Base-by-base conservation (phyloP, 2,329 filamentous ascomycete genomes). In the Bipolaris bicolor region DNA sequence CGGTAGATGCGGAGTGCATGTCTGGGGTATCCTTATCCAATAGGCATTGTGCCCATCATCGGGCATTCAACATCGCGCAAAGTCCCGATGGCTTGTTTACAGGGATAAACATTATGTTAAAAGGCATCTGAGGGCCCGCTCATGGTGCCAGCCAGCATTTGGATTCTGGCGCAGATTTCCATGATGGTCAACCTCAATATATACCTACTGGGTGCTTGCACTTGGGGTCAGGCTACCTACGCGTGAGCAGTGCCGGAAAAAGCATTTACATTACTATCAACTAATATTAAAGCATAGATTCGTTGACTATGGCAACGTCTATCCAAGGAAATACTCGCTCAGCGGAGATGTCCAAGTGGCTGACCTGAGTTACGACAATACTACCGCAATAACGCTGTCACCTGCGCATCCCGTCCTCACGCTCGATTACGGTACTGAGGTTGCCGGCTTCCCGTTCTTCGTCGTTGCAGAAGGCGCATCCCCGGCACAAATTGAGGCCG, bases 351-450 rank as follows among this genome's bases (percentile, higher is more conserved):
- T 46, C 9, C 37, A 26, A 7, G 20, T 45, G 15, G 39, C 29
- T 18, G 29, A 24, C 33, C 47, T 20, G 10, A 20, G 10, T n/a
- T 49, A 41, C 26, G 24, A 31, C 16, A 49, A 41, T n/a, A 33
- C 36, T n/a, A 40, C 36, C 5, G 11, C 10, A 3, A 31, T 53
- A 5, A 39, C 36, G 5, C 24, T 65, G 15, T 57, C 63, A 16
- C 57, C 59, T 15, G 46, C n/a, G 5, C 13, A 36, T 3, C 56
- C 60, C 2, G 9, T 58, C 10, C 6, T 58, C 6, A 59, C 46
- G 11, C 46, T 66, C 10, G 64, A 66, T 39, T 66, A 64, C n/a
- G 60, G 54, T 5, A 54, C 50, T 4, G 63, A 65, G n/a, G 59
- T 65, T 11, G 58, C 61, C 11, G 63, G 62, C 1, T 65, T 62